phyloP scores from a whole-genome alignment of 1,284 basidiomycete genomes.

The Melampsora americana region DNA sequence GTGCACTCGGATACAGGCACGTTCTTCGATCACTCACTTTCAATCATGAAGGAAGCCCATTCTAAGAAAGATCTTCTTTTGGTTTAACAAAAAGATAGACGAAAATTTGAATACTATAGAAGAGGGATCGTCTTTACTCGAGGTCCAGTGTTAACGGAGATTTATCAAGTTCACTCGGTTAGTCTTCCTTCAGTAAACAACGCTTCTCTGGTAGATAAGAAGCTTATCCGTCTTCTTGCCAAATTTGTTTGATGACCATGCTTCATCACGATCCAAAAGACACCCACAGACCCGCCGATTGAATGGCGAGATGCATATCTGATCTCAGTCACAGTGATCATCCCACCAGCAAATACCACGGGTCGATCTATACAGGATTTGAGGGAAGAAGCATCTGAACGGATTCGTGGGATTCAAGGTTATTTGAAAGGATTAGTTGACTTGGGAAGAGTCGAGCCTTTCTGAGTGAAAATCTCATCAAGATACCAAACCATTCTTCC shows the following conservation, averaged over 20 bases:
- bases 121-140: conserved; percentile 22
- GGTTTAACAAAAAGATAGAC: conserved; percentile 15
- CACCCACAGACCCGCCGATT: conserved; percentile 2
- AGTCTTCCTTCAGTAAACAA: background rate
- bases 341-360: conserved; percentile 13
- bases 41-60: background rate
- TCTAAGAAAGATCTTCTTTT: background rate
- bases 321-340: conserved; percentile 37
- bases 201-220: background rate
- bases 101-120: conserved; percentile 29
- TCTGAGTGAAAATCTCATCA: background rate
- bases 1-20: conserved; percentile 39
- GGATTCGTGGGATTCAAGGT: conserved; percentile 33
- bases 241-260: background rate
- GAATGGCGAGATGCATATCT: conserved; percentile 7
- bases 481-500: too few species aligned
- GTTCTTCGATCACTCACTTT: background rate
- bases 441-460: conserved; percentile 37
- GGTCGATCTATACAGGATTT: conserved; percentile 30
- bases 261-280: conserved; percentile 3
- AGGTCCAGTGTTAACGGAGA: conserved; percentile 29
- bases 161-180: conserved; percentile 17
- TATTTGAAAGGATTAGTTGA: conserved; percentile 37
- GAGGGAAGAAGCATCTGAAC: conserved; percentile 21
- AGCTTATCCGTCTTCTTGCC: background rate